Evolutionary conservation across 176 grass and related monocot species (phyloP).

Genomic region (Carex myosuroides): DNA sequence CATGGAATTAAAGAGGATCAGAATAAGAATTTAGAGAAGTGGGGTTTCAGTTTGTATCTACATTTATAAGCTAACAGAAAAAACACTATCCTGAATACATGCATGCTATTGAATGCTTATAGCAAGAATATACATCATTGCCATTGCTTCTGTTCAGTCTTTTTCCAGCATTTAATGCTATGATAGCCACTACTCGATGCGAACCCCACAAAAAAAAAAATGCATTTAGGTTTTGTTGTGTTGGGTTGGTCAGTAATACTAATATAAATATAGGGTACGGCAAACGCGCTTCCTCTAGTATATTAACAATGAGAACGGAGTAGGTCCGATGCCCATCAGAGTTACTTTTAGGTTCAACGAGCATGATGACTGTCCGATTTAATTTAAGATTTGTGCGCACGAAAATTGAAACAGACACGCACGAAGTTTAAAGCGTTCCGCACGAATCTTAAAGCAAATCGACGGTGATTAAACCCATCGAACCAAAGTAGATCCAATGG

Average conservation of each 20-base stretch:
- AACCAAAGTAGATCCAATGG: no score
- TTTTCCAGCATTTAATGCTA: conserved; percentile 55
- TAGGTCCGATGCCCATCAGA: no score
- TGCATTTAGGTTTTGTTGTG: not conserved
- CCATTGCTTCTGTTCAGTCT: conserved; percentile 12
- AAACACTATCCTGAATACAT: conserved; percentile 22
- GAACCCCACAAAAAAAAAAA: not conserved
- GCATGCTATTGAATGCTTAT: conserved; percentile 36
- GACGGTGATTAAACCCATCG: no score
- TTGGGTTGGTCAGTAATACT: not conserved
- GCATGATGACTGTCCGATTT: no score
- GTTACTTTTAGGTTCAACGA: no score
- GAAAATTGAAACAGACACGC: no score
- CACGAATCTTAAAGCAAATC: no score
- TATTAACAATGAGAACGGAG: no score
- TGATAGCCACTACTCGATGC: conserved; percentile 68
- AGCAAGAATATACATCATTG: conserved; percentile 63
- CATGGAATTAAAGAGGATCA: not conserved
- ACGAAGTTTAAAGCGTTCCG: no score
- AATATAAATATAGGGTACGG: no score
- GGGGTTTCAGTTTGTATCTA: conserved; percentile 1
- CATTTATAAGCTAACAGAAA: conserved; percentile 25
- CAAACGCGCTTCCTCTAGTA: no score
- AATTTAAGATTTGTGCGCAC: no score
- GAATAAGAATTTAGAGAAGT: conserved; percentile 29